Percentiles rank a stretch among this genome's conserved stretches.
Conservation (phyloP, 108 stramenopile species). For the Mayamaea pseudoterrestris region DNA sequence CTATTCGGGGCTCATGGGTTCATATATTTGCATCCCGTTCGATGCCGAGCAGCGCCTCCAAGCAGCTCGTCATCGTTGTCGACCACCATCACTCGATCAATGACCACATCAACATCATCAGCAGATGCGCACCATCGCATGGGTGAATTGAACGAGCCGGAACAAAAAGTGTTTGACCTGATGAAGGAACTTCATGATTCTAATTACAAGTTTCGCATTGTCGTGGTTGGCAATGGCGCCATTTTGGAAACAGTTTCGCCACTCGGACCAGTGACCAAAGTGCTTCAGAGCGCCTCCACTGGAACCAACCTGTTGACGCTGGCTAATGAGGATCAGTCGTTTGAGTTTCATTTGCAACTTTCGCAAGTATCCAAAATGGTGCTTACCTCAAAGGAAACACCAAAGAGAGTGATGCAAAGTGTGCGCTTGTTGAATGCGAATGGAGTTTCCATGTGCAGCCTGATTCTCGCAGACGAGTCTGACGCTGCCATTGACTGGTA, state of each 20-base stretch:
- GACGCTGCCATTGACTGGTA: constrained; percentile 43
- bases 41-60: no score
- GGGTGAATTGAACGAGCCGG: constrained; percentile 4
- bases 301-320: constrained; percentile 55
- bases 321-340: constrained; percentile 51
- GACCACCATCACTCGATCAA: no score
- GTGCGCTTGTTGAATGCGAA: constrained; percentile 36
- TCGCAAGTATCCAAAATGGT: constrained; percentile 40
- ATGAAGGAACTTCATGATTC: constrained; percentile 39
- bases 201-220: constrained; percentile 46
- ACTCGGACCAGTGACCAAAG: constrained; percentile 40
- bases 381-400: constrained; percentile 24
- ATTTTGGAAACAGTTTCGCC: constrained; percentile 68
- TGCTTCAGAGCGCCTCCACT: constrained; percentile 44
- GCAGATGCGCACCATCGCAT: no score
- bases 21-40: no score
- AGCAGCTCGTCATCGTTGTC: no score
- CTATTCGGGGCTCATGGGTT: no score
- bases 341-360: constrained; percentile 71
- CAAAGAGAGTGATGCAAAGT: constrained; percentile 28
- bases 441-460: constrained; percentile 40
- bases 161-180: constrained; percentile 26
- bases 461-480: constrained; percentile 42
- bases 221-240: constrained; percentile 64
- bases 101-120: no score